A percentile compares a stretch with the other conserved stretches of the same genome.
Conservation (phyloP, 169 alveolate species). For the Cryptosporidium parvum region DNA sequence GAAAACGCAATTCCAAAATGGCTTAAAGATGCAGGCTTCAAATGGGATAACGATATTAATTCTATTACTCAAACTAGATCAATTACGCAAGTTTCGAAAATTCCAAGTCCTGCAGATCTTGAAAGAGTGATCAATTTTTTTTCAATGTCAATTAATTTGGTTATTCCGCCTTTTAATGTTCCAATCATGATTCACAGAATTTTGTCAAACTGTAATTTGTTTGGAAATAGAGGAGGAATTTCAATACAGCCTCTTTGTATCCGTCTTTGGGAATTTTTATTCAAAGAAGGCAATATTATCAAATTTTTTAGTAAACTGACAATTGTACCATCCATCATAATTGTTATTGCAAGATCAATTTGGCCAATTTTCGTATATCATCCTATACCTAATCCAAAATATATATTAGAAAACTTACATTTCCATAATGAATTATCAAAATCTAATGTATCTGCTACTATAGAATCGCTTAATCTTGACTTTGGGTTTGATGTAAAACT, state of each 20-base stretch:
- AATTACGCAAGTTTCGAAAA: conserved; percentile 52
- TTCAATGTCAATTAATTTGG: neutral
- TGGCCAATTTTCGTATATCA: conserved; percentile 75
- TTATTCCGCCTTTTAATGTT: conserved; percentile 38
- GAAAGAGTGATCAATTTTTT: conserved; percentile 34
- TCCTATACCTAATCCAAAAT: conserved; percentile 14
- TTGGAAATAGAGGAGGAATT: conserved; percentile 51
- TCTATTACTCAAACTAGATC: conserved; percentile 48
- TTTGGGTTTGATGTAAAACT: neutral
- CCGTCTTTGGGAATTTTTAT: conserved; percentile 50
- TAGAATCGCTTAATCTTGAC: neutral
- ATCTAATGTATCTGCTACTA: neutral
- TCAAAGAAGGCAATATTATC: neutral
- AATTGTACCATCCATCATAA: conserved; percentile 40
- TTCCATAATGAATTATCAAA: neutral
- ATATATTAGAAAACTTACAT: neutral
- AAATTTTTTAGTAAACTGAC: neutral
- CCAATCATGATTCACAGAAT: conserved; percentile 59
- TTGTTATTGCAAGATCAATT: conserved; percentile 51
- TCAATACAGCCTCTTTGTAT: conserved; percentile 61
- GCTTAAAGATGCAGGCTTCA: conserved; percentile 73
- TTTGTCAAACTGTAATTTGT: conserved; percentile 14
- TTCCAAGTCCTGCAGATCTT: conserved; percentile 44
- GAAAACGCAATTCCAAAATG: conserved; percentile 44
- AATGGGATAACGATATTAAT: conserved; percentile 69